These are phyloP conservation scores for Borovskyia barvae DNA, from an alignment of 208 protist genomes.

Conservation along the genomic window DNA sequence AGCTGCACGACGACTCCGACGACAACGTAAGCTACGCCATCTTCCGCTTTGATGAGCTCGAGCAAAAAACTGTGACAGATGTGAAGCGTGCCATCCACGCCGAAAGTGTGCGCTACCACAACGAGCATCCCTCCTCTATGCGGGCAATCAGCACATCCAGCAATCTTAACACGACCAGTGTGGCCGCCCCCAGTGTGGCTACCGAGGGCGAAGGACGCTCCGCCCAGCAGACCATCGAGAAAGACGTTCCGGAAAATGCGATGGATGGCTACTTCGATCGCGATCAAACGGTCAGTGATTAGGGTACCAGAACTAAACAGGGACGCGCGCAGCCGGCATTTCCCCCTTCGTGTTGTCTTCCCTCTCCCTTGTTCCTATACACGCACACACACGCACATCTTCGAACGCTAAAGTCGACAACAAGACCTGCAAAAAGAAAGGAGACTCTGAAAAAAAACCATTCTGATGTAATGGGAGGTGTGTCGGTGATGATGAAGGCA, in stretches of 20 bases:
- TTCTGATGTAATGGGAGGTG: too few species aligned
- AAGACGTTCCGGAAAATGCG: constrained; percentile 35
- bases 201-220: constrained; percentile 69
- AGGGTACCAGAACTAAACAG: too few species aligned
- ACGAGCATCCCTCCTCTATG: constrained; percentile 34
- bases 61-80: constrained; percentile 69
- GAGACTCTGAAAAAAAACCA: too few species aligned
- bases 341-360: too few species aligned
- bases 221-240: constrained; percentile 78
- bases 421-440: too few species aligned
- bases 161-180: constrained; percentile 18
- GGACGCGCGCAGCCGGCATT: too few species aligned
- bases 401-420: too few species aligned
- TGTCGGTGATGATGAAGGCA: too few species aligned
- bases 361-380: too few species aligned
- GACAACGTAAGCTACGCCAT: constrained; percentile 43
- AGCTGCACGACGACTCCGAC: constrained; percentile 84
- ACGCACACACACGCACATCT: too few species aligned
- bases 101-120: constrained; percentile 78
- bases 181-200: constrained; percentile 37
- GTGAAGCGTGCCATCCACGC: constrained; percentile 86
- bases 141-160: constrained; percentile 14
- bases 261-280: constrained; percentile 44
- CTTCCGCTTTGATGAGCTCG: constrained; percentile 84
- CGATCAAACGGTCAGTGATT: constrained; percentile 3